Evolutionary conservation across 148 eudicot genomes (phyloP), one percentile per base, ranked within the genome.

Genomic region (Fagopyrum tataricum): DNA sequence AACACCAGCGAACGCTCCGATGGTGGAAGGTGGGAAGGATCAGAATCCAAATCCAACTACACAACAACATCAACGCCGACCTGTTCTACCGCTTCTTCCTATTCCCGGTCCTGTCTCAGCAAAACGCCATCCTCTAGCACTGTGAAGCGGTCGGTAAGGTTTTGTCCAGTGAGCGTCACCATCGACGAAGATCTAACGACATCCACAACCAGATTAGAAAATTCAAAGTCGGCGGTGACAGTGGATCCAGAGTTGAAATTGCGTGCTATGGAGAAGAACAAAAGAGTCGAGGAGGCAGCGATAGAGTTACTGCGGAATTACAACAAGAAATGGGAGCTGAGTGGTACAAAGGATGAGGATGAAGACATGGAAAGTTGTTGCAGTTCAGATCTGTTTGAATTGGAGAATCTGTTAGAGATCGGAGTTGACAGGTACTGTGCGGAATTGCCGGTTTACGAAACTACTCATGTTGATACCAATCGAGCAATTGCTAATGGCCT

Each of bases 371-470:
- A 74, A 2, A 91, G 97, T 42, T 83, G 80, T 70, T 80, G 87
- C 56, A 89, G 94, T 55, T 91, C 97, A 5, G 97, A 91, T 89
- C 75, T 91, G 71, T 91, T 91, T 21, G 97, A 91, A 71, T 82
- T 91, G 4, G 91, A 91, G 44, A 84, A 88, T 76, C 80, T 87
- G 49, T 73, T 86, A 0, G 85, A 84, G 10, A 75, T 87, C 3
- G 89, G 89, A 15, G 79, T 79, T 8, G 83, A 77, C 23, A 75
- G 81, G 77, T 86, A 87, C 43, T 37, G 80, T 10, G 87, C 87
- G 67, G 97, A 91, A 69, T 82, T 91, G 79, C 97, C 97, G 1
- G 93, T 91, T 53, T 91, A 89, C 61, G 94, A 89, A 77, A 91
- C 97, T 0, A 91, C 97, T 75, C 82, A 79, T 82, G 73, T 89